Conservation (phyloP, 2,329 filamentous ascomycete genomes). For the Pseudocercospora musae region DNA sequence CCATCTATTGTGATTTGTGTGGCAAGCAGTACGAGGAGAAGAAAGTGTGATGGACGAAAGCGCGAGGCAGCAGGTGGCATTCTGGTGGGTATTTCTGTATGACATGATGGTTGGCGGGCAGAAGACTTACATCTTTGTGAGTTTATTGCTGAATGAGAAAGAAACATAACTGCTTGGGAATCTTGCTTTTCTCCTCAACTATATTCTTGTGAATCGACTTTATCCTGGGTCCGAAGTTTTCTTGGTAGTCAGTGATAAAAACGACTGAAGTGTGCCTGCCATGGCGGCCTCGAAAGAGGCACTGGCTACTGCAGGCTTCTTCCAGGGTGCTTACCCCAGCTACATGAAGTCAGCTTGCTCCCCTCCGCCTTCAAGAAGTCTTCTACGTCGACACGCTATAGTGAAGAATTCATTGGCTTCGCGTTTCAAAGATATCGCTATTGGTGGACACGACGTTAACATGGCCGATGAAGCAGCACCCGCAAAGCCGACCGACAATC, state of each 20-base stretch:
- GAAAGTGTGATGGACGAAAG: not conserved
- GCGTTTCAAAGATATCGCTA: not conserved
- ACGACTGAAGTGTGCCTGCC: too few species aligned
- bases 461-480: not conserved
- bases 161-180: not conserved
- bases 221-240: too few species aligned
- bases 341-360: too few species aligned
- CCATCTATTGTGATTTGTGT: not conserved
- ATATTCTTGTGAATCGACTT: too few species aligned
- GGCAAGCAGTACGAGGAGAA: not conserved
- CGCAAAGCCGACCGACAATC: not conserved
- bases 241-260: too few species aligned
- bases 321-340: not conserved
- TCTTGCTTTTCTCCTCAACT: too few species aligned
- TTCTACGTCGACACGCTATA: too few species aligned
- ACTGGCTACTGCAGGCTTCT: not conserved
- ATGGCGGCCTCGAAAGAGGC: not conserved
- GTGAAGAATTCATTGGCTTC: not conserved
- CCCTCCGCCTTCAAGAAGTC: too few species aligned
- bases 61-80: not conserved
- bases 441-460: not conserved
- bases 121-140: not conserved
- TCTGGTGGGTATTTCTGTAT: not conserved
- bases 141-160: not conserved
- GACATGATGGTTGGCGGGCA: not conserved